Conservation (phyloP, 2,329 filamentous ascomycete species). For the Periglandula ipomoeae region DNA sequence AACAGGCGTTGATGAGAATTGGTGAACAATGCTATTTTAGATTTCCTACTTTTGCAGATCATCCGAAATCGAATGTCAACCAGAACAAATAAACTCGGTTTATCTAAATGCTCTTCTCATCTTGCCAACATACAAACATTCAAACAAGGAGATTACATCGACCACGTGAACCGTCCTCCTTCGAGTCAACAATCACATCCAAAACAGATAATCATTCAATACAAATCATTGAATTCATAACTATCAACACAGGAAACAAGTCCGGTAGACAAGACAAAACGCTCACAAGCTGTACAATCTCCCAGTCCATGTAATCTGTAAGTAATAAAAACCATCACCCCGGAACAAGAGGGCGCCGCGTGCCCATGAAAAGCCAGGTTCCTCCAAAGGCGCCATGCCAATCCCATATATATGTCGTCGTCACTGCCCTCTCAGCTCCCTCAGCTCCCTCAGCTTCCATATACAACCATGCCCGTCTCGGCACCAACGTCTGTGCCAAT, state of each 20-base stretch:
- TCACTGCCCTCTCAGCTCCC: background rate
- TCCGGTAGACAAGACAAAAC: background rate
- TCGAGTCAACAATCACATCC: no score
- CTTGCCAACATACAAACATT: no score
- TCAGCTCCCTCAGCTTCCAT: constrained; percentile 12
- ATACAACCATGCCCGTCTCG: constrained; percentile 27
- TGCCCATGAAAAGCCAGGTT: background rate
- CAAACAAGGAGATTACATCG: no score
- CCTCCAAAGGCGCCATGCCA: background rate
- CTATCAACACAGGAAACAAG: background rate
- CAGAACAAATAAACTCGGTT: no score
- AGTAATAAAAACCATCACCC: background rate
- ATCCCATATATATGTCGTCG: background rate
- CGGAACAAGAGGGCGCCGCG: background rate
- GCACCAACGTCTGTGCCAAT: constrained; percentile 12
- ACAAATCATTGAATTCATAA: constrained; percentile 1
- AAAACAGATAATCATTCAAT: no score
- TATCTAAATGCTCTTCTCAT: no score
- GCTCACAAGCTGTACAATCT: background rate
- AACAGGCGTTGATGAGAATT: no score
- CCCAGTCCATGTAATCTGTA: background rate
- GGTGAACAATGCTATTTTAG: no score
- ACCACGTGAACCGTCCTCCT: no score
- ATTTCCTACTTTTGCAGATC: no score
- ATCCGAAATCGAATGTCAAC: no score